Evolutionary conservation across 2,329 filamentous ascomycete genomes (phyloP), one percentile per base, ranked within the genome.

Genomic region (Cercospora nicotianae): DNA sequence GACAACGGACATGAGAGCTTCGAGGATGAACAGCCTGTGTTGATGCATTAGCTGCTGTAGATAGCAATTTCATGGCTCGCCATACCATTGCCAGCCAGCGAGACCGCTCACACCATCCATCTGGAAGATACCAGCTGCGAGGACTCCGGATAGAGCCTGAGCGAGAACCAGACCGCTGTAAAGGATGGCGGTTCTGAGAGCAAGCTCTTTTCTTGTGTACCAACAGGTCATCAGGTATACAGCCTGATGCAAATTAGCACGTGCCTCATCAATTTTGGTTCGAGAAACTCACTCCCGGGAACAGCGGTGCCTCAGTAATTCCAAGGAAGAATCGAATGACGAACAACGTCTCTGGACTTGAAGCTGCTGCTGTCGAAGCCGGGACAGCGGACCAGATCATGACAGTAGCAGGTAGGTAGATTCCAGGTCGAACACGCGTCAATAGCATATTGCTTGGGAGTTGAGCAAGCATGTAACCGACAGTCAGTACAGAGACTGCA

Each of bases 361-460:
- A 74, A 30, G 78, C 77, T 3, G 75, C 76, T 0, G 80, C 79
- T 7, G 77, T 80, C 18, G 71, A 67, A 26, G 73, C 73, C 1
- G 73, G 75, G 10, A 79, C 72, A 12, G 59, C 57, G 20, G 76
- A 77, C 77, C 77, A 79, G 10, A 77, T 67, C n/a, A 69, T 65
- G 5, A 76, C 75, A 8, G 59, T 63, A n/a, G 74, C 68, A 26
- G 76, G 76, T 73, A 83, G 80, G 70, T 82, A 83, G 0, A 80
- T 72, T 13, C 77, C 78, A 1, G 81, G 81, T 45, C 74, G 77
- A 9, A 65, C 77, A 2, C 80, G 79, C 0, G 86, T 81, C 63
- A 83, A 75, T 62, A 83, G 73, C 79, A 83, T 80, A 71, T 82
- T 82, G 58, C 80, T 78, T 6, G 72, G 70, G 60, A 75, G 75